Evolutionary conservation across 2,329 filamentous ascomycete species (phyloP).

Genomic region (Plectosphaerella sp.): DNA sequence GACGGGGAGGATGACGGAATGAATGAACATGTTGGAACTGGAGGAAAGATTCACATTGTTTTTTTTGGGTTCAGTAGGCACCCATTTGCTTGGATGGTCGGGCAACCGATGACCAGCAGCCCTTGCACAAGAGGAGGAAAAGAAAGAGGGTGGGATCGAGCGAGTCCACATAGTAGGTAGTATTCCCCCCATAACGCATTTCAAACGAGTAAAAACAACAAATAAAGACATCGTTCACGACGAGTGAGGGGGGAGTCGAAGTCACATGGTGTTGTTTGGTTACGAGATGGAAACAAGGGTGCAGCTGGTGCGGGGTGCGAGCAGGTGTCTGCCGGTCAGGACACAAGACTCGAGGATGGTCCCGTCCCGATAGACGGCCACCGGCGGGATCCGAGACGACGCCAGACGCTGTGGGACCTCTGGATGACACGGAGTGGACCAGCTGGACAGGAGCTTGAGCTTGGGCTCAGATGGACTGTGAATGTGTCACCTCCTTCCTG

Average conservation of each 20-base stretch:
- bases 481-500: too few relatives aligned
- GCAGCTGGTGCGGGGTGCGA: neutral
- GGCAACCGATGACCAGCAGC: neutral
- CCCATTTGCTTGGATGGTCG: neutral
- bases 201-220: neutral
- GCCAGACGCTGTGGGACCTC: too few relatives aligned
- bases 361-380: neutral
- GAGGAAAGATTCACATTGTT: too few relatives aligned
- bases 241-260: neutral
- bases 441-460: too few relatives aligned
- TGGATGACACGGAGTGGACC: too few relatives aligned
- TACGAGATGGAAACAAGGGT: too few relatives aligned
- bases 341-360: neutral
- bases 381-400: constrained; percentile 2
- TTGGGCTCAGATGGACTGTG: too few relatives aligned
- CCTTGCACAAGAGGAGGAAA: neutral
- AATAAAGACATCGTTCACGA: neutral
- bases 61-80: too few relatives aligned
- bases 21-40: too few relatives aligned
- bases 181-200: neutral
- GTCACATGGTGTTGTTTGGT: too few relatives aligned
- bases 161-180: neutral
- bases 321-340: neutral
- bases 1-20: too few relatives aligned
- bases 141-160: neutral